Evolutionary conservation across 148 eudicot species (phyloP), one percentile per base, ranked within the genome.

Genomic region (Gaultheria prostrata): DNA sequence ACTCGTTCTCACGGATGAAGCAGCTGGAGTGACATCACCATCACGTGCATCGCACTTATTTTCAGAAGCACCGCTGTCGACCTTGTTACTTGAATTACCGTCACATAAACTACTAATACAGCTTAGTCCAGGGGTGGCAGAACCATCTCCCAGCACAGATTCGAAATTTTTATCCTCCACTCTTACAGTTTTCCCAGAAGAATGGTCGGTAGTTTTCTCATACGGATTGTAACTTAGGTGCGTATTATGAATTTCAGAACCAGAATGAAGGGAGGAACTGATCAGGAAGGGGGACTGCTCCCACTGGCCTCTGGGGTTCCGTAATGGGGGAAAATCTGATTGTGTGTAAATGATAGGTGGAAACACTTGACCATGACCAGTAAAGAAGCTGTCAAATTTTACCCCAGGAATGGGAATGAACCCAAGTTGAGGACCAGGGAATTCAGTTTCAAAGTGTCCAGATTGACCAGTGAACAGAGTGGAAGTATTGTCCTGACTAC

Each of bases 111-210:
- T 89, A 80, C 92, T 92, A 63, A 85, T 93, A 6, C 86, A 88
- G 87, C 92, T 92, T 79, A 89, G 98, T 84, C 93, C 91, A 61
- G 85, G 86, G 33, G 90, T 85, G 61, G 90, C 83, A 50, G 93
- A 92, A 70, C 90, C 80, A 53, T 86, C 80, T 45, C 87, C 77
- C n/a, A 61, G 86, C 32, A 87, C 90, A 7, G 73, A 61, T 14
- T 89, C 93, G 50, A 73, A 71, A 30, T 82, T 86, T 32, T 88
- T 84, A 73, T 85, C 88, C 85, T 84, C 90, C 82, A 82, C 82
- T 51, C 46, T 48, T 35, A 84, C 87, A 43, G 83, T 80, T 13
- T 33, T 76, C 24, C 61, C 77, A 18, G 81, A 33, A 48, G 83
- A 84, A 13, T 70, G 80, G 63, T 86, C 49, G 72, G 76, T 83